Evolutionary conservation across 441 rosid species (phyloP).

Genomic region (Populus trichocarpa): DNA sequence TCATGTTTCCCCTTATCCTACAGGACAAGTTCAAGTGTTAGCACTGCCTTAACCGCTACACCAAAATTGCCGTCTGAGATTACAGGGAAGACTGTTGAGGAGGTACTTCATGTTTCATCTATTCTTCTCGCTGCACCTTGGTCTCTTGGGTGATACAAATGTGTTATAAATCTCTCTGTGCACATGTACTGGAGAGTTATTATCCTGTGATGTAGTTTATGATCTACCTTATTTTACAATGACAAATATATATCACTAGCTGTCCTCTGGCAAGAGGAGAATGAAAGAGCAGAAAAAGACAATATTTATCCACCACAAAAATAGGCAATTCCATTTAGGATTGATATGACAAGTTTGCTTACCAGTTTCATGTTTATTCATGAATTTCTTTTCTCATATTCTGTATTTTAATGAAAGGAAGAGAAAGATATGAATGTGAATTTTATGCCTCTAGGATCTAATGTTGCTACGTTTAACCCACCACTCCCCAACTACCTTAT

Average conservation of each 20-base stretch:
- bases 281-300: background rate
- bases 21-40: conserved; percentile 56
- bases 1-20: background rate
- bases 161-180: background rate
- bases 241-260: too few species aligned
- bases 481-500: background rate
- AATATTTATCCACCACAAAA: background rate
- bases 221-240: too few species aligned
- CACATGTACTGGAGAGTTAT: background rate
- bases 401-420: background rate
- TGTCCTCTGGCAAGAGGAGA: background rate
- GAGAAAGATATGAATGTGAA: background rate
- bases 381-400: too few species aligned
- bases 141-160: background rate
- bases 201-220: background rate
- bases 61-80: conserved; percentile 90
- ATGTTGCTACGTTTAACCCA: background rate
- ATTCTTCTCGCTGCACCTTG: background rate
- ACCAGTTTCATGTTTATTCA: background rate
- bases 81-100: conserved; percentile 90
- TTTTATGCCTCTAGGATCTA: background rate
- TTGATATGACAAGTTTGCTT: background rate
- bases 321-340: background rate
- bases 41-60: conserved; percentile 42
- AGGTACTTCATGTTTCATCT: conserved; percentile 38